Conservation (phyloP, 2,329 filamentous ascomycete genomes). For the Orbilia oligospora region DNA sequence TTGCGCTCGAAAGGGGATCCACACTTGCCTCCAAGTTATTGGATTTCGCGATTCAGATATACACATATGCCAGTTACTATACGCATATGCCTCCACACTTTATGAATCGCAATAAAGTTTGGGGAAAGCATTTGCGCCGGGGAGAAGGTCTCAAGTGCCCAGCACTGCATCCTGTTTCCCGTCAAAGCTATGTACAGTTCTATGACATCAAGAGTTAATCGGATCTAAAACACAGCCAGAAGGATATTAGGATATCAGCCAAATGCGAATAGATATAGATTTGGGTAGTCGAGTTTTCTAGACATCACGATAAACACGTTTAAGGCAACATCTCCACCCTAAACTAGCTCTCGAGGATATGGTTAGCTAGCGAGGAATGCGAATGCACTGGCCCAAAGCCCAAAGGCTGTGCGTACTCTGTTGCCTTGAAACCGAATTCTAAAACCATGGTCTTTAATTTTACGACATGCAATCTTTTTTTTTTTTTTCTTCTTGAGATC, state of each 20-base stretch:
- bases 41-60: conserved; percentile 30
- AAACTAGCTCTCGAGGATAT: conserved; percentile 7
- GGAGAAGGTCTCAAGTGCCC: conserved; percentile 40
- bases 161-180: conserved; percentile 10
- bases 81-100: conserved; percentile 5
- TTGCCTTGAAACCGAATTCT: conserved; percentile 38
- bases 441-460: conserved; percentile 48
- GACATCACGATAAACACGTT: neutral
- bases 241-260: neutral
- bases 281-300: conserved; percentile 22
- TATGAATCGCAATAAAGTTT: conserved; percentile 24
- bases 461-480: conserved; percentile 28
- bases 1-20: conserved; percentile 39
- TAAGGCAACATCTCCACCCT: neutral
- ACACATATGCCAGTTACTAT: conserved; percentile 15
- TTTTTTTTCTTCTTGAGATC: conserved; percentile 1
- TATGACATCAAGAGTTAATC: conserved; percentile 27
- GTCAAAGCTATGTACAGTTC: neutral
- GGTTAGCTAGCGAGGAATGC: too few relatives aligned
- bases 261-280: conserved; percentile 2
- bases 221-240: neutral
- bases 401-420: conserved; percentile 16
- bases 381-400: conserved; percentile 3
- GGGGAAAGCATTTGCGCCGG: conserved; percentile 34
- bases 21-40: conserved; percentile 28